phyloP scores from a whole-genome alignment of 495 filamentous ascomycete genomes.

The Lasiosphaeriaceae sp. region DNA sequence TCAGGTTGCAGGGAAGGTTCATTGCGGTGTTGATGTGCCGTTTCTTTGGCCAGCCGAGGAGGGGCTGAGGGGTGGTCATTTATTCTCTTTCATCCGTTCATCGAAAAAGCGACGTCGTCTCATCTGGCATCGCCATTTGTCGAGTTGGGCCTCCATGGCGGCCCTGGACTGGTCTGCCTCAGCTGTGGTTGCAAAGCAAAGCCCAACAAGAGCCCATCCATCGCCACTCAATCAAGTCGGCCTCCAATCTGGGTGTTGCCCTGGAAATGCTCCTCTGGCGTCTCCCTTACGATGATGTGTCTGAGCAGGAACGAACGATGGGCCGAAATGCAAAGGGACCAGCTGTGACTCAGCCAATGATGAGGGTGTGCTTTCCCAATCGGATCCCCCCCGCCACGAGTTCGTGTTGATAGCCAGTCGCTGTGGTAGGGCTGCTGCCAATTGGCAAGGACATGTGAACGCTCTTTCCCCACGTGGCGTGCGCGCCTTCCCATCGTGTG shows the following conservation, averaged over 20 bases:
- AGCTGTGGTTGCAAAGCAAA: neutral
- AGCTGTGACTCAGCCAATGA: slow-evolving; percentile 13
- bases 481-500: neutral
- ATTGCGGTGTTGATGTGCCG: slow-evolving; percentile 14
- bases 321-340: neutral
- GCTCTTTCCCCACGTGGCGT: slow-evolving; percentile 3
- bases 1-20: slow-evolving; percentile 20
- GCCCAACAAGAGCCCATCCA: neutral
- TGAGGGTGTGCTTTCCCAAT: slow-evolving; percentile 12
- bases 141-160: neutral
- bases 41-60: slow-evolving; percentile 7
- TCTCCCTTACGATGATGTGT: slow-evolving; percentile 10
- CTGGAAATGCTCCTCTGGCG: neutral
- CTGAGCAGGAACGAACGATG: neutral
- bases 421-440: slow-evolving; percentile 3
- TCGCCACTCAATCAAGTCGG: neutral
- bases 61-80: neutral
- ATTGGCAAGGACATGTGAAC: neutral
- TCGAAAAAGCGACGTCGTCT: neutral
- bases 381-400: slow-evolving; percentile 12
- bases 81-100: neutral
- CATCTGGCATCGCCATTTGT: neutral
- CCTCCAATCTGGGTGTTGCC: neutral
- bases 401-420: slow-evolving; percentile 6
- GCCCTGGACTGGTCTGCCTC: neutral